Evolutionary conservation across 768 basidiomycete species (phyloP).

Genomic region (Boletus vinaceobasis): DNA sequence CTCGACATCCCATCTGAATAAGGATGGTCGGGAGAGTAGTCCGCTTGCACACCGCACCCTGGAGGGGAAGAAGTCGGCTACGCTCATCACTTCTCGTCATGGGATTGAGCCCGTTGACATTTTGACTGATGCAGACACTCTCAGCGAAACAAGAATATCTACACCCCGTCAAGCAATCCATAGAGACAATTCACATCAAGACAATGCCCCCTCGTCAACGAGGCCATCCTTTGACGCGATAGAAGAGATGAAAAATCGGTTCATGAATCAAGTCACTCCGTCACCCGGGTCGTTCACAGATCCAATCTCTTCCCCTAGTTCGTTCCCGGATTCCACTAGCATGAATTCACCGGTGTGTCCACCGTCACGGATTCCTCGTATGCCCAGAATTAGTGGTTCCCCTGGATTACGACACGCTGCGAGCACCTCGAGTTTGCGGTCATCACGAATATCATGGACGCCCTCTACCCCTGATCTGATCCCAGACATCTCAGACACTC

Average conservation of each 20-base stretch:
- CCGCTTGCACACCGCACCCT: conserved; percentile 26
- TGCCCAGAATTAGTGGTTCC: conserved; percentile 22
- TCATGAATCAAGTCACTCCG: conserved; percentile 36
- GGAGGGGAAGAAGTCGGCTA: conserved; percentile 18
- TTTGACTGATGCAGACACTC: not conserved
- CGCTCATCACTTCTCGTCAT: conserved; percentile 3
- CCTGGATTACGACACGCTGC: conserved; percentile 25
- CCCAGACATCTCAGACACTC: conserved; percentile 57
- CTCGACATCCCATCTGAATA: conserved; percentile 16
- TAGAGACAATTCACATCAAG: conserved; percentile 12
- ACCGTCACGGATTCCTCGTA: conserved; percentile 31
- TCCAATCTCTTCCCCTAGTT: conserved; percentile 13
- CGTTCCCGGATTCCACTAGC: conserved; percentile 8
- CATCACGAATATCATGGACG: conserved; percentile 30
- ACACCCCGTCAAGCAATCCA: conserved; percentile 8
- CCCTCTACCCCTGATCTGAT: conserved; percentile 61
- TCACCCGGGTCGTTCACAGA: conserved; percentile 23
- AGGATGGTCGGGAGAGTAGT: conserved; percentile 25
- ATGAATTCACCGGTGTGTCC: conserved; percentile 8
- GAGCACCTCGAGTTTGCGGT: conserved; percentile 29
- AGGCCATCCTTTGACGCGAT: conserved; percentile 47
- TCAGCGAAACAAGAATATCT: conserved; percentile 13
- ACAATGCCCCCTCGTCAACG: conserved; percentile 5
- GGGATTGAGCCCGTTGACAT: conserved; percentile 2
- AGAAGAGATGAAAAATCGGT: conserved; percentile 62